These are phyloP conservation scores for Allium cepa DNA, from an alignment of 106 monocot genomes.

Conservation along the genomic window DNA sequence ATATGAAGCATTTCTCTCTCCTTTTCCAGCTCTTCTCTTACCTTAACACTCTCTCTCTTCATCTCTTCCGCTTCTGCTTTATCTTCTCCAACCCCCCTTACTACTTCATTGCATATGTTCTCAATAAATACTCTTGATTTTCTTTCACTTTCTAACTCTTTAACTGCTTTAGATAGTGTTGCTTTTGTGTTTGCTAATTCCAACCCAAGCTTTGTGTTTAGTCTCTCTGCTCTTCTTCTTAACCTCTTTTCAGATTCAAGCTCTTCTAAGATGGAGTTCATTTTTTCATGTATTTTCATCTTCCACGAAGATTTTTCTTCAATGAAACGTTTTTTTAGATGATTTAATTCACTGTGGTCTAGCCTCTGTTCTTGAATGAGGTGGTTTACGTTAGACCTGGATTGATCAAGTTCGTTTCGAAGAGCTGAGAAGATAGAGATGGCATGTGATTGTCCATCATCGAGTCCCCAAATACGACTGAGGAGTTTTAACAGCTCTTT, in stretches of 20 bases:
- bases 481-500: slow-evolving; percentile 57
- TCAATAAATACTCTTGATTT: slow-evolving; percentile 49
- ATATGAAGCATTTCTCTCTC: slow-evolving; percentile 86
- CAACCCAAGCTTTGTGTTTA: slow-evolving; percentile 43
- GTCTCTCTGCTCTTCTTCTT: slow-evolving; percentile 45
- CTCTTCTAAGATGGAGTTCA: slow-evolving; percentile 35
- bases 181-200: slow-evolving; percentile 26
- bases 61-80: slow-evolving; percentile 49
- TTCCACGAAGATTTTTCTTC: slow-evolving; percentile 39
- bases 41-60: slow-evolving; percentile 38
- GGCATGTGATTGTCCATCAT: slow-evolving; percentile 29
- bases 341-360: slow-evolving; percentile 1
- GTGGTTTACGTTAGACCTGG: slow-evolving; percentile 22
- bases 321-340: slow-evolving; percentile 10
- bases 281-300: slow-evolving; percentile 37
- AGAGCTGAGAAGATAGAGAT: slow-evolving; percentile 43
- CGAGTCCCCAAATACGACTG: slow-evolving; percentile 19
- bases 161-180: slow-evolving; percentile 24
- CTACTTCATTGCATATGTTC: slow-evolving; percentile 47
- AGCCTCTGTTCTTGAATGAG: slow-evolving; percentile 33
- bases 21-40: slow-evolving; percentile 51
- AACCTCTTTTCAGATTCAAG: slow-evolving; percentile 41
- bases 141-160: slow-evolving; percentile 57
- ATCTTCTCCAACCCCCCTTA: slow-evolving; percentile 45
- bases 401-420: slow-evolving; percentile 38